Conservation (phyloP, 1,284 basidiomycete species). For the Ustilago trichophora region DNA sequence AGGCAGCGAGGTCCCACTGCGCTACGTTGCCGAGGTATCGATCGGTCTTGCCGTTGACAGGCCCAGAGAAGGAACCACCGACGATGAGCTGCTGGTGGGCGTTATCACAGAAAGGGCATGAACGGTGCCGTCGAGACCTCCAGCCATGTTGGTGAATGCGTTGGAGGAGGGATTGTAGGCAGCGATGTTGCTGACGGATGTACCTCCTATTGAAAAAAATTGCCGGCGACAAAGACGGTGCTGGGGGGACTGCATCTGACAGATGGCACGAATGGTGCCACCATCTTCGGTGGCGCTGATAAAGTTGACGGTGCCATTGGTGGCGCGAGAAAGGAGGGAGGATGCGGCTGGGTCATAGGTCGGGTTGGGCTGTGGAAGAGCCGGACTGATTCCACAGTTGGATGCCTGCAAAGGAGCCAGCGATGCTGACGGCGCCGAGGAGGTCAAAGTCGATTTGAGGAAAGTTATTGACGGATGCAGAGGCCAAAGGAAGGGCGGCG, state of each 20-base stretch:
- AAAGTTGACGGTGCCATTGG: constrained; percentile 56
- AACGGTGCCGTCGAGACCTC: constrained; percentile 73
- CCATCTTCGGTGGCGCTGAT: constrained; percentile 62
- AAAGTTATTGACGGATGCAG: constrained; percentile 40
- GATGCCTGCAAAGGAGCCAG: constrained; percentile 58
- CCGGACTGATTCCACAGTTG: constrained; percentile 52
- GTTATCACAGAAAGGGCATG: constrained; percentile 82
- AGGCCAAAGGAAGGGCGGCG: constrained; percentile 9
- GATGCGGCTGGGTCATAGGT: constrained; percentile 51
- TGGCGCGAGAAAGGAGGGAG: constrained; percentile 55
- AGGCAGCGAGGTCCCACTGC: constrained; percentile 76
- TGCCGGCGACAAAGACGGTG: constrained; percentile 65
- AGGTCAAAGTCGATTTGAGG: constrained; percentile 62
- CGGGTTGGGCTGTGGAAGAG: constrained; percentile 39
- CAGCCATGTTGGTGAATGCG: constrained; percentile 38
- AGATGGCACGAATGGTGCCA: constrained; percentile 64
- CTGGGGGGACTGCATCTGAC: constrained; percentile 50
- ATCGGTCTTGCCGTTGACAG: constrained; percentile 49
- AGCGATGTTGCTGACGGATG: constrained; percentile 55
- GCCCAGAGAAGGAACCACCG: constrained; percentile 78
- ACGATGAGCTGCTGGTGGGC: constrained; percentile 79
- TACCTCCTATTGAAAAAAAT: constrained; percentile 58
- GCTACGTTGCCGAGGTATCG: constrained; percentile 76
- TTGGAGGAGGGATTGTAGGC: constrained; percentile 46
- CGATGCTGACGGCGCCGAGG: constrained; percentile 57